Base-by-base conservation (phyloP, 2,329 filamentous ascomycete species). In the Cladophialophora yegresii region DNA sequence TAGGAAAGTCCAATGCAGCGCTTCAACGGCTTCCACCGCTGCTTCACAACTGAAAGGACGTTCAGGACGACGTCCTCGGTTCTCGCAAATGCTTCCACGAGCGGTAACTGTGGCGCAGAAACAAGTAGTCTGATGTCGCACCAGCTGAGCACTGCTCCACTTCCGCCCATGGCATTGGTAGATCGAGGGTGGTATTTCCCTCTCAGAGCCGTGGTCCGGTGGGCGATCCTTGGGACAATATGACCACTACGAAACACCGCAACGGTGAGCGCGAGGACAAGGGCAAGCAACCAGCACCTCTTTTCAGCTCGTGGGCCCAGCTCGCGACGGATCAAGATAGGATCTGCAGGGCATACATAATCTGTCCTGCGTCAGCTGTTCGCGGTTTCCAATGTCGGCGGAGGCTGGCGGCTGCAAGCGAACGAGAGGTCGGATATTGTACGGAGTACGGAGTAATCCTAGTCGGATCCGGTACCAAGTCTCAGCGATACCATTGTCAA, bases 221-320 rank as follows among this genome's bases (percentile, higher is more conserved):
- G 36, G 58, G 22, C 30, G 58, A 61, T 61, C 58, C 20, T 28
- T 30, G 30, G 7, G 58, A 28, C 32, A 47, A 32, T 47, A 61
- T 54, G 58, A 61, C 58, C 54, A n/a, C 58, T 61, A 54, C 50
- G 49, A 54, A 54, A 36, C 58, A 45, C 33, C 33, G 32, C 58
- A 30, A 53, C 58, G 49, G 49, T 51, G 49, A 40, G 23, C 43
- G 36, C 23, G 26, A 60, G 49, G 47, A 45, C 33, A 30, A 40
- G 33, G 33, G 13, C 33, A 40, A 40, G 26, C 26, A 22, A 32
- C 32, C 58, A 36, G 16, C 20, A 47, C 26, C 58, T 61, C 23
- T 54, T 43, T 61, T 63, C 61, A 63, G 61, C 61, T 63, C 54
- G 22, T 36, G 20, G 61, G 49, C 61, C 55, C 45, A 40, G 54